Evolutionary conservation across 2,329 filamentous ascomycete genomes (phyloP).

Genomic region (Paecilomyces sp.): DNA sequence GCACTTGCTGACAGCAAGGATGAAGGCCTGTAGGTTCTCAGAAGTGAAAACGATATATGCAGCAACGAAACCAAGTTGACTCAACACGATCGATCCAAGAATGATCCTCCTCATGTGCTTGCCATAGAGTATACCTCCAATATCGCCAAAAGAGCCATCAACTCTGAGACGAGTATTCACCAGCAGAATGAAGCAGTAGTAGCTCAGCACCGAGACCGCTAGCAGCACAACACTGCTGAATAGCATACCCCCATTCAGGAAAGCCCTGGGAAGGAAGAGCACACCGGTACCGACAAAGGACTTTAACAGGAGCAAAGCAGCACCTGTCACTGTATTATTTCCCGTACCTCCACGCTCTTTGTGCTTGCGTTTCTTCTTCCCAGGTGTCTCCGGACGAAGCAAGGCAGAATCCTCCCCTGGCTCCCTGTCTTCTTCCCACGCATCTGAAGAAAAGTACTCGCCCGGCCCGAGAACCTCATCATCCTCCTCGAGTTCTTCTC

Average conservation of each 20-base stretch:
- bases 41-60: slow-evolving; percentile 97
- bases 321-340: slow-evolving; percentile 70
- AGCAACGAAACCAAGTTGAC: slow-evolving; percentile 88
- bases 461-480: slow-evolving; percentile 81
- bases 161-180: slow-evolving; percentile 79
- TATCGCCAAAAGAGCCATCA: slow-evolving; percentile 94
- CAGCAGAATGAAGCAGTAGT: slow-evolving; percentile 94
- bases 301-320: slow-evolving; percentile 81
- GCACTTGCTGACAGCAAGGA: slow-evolving; percentile 85
- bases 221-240: slow-evolving; percentile 93
- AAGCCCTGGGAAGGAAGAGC: slow-evolving; percentile 41
- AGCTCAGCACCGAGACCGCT: slow-evolving; percentile 76
- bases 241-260: slow-evolving; percentile 92
- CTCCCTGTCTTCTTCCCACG: slow-evolving; percentile 61
- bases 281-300: slow-evolving; percentile 73
- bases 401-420: slow-evolving; percentile 84
- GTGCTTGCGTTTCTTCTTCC: slow-evolving; percentile 64
- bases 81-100: slow-evolving; percentile 84
- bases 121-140: slow-evolving; percentile 86
- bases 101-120: slow-evolving; percentile 84
- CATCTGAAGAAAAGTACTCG: slow-evolving; percentile 83
- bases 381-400: slow-evolving; percentile 61
- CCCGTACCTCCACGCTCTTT: slow-evolving; percentile 67
- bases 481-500: slow-evolving; percentile 93
- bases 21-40: slow-evolving; percentile 90